A percentile compares a stretch with the other conserved stretches of the same genome.
Conservation (phyloP, 73 alveolate genomes). For the Symbiodinium pilosum region DNA sequence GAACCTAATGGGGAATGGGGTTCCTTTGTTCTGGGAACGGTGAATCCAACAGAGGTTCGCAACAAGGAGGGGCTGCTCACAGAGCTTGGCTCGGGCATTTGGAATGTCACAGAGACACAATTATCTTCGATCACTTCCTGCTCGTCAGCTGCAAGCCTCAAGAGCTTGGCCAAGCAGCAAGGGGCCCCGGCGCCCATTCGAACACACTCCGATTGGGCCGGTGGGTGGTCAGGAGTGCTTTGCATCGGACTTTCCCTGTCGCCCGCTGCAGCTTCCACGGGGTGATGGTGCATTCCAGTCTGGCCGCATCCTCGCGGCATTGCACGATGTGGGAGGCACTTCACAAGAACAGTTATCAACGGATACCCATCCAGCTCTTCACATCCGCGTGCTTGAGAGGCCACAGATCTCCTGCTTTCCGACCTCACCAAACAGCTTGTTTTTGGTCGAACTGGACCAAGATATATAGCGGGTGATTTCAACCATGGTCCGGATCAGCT, state of each 20-base stretch:
- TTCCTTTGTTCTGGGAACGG: neutral
- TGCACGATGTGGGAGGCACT: too few species aligned
- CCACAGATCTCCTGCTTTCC: neutral
- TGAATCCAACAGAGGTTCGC: neutral
- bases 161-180: neutral
- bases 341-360: neutral
- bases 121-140: too few species aligned
- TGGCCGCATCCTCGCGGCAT: neutral
- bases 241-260: neutral
- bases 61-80: neutral
- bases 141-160: too few species aligned
- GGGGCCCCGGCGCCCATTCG: neutral
- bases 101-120: too few species aligned
- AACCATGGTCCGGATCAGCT: neutral
- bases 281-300: neutral
- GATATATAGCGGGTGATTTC: neutral
- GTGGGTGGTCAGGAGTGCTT: neutral
- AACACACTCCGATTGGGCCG: neutral
- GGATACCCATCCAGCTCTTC: neutral
- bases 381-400: neutral
- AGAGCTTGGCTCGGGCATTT: too few species aligned
- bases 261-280: neutral
- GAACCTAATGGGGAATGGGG: neutral
- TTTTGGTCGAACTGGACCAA: neutral
- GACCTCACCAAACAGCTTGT: neutral